Percentiles rank a stretch among this genome's conserved stretches.
Conservation (phyloP, 2,329 filamentous ascomycete species). For the Ophiostoma triangulosporum region DNA sequence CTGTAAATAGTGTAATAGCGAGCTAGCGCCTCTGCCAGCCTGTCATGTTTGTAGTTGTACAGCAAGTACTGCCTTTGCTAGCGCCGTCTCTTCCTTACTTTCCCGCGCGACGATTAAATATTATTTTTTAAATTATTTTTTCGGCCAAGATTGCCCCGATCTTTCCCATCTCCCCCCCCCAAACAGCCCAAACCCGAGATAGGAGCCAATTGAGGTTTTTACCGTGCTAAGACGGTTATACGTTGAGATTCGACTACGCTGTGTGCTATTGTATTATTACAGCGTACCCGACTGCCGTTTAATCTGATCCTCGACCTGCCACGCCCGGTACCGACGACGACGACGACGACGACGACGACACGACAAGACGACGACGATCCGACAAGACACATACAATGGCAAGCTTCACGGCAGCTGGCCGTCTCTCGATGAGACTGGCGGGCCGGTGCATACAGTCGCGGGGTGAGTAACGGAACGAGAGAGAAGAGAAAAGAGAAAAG, state of each 20-base stretch:
- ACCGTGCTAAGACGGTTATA: neutral
- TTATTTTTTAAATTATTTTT: conserved; percentile 4
- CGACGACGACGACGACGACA: neutral
- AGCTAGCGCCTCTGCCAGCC: neutral
- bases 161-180: conserved; percentile 1
- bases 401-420: conserved; percentile 13
- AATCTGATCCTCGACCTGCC: neutral
- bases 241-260: too few relatives aligned
- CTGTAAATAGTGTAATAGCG: neutral
- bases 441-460: conserved; percentile 10
- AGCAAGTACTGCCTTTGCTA: neutral
- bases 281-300: neutral
- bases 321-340: neutral
- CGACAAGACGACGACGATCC: neutral
- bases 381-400: conserved; percentile 7
- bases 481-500: neutral
- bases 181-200: conserved; percentile 3
- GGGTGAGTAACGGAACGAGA: conserved; percentile 2
- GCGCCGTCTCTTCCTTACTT: neutral
- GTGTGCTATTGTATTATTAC: too few relatives aligned
- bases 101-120: neutral
- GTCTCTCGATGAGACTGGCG: conserved; percentile 16
- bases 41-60: neutral
- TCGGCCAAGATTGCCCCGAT: conserved; percentile 12
- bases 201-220: conserved; percentile 9